These are phyloP conservation scores for Choanephora cucurbitarum DNA, from an alignment of 371 early-diverging fungal species.

Conservation along the genomic window DNA sequence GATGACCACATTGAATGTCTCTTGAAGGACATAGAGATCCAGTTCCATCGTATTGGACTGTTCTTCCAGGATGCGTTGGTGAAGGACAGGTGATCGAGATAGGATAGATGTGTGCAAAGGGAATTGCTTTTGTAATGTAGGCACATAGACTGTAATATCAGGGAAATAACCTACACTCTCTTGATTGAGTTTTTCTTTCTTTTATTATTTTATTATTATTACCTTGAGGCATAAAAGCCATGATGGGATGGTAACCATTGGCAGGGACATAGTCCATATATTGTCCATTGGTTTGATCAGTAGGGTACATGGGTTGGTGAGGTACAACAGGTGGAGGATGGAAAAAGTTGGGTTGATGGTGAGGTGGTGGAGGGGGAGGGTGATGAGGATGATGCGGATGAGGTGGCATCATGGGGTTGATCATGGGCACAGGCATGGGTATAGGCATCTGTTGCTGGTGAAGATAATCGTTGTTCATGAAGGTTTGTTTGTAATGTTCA, in stretches of 20 bases:
- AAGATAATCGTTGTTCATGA: conserved; percentile 18
- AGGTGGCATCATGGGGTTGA: conserved; percentile 23
- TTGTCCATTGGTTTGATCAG: conserved; percentile 18
- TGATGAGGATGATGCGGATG: conserved; percentile 18
- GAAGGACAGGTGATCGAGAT: conserved; percentile 40
- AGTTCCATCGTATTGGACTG: conserved; percentile 27
- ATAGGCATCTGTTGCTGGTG: conserved; percentile 37
- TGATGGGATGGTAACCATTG: conserved; percentile 11
- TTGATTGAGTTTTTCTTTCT: too few relatives aligned
- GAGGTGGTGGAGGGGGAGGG: conserved; percentile 14
- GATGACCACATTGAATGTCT: conserved; percentile 38
- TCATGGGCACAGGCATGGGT: conserved; percentile 32
- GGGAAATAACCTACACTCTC: conserved; percentile 37
- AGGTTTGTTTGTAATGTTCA: conserved; percentile 24
- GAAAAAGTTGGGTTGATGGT: conserved; percentile 25
- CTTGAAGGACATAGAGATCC: conserved; percentile 31
- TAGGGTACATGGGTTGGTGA: conserved; percentile 18
- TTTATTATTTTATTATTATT: conserved; percentile 6
- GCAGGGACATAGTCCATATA: conserved; percentile 23
- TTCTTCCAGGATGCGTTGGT: conserved; percentile 32
- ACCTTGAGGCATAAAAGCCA: conserved; percentile 24
- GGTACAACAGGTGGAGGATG: conserved; percentile 8
- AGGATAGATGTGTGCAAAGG: conserved; percentile 35
- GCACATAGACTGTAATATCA: conserved; percentile 39
- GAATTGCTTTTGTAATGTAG: conserved; percentile 32